A percentile compares a stretch with the other conserved stretches of the same genome.
Evolutionary conservation across 2,329 filamentous ascomycete genomes (phyloP).

Genomic region (Moelleriella libera): DNA sequence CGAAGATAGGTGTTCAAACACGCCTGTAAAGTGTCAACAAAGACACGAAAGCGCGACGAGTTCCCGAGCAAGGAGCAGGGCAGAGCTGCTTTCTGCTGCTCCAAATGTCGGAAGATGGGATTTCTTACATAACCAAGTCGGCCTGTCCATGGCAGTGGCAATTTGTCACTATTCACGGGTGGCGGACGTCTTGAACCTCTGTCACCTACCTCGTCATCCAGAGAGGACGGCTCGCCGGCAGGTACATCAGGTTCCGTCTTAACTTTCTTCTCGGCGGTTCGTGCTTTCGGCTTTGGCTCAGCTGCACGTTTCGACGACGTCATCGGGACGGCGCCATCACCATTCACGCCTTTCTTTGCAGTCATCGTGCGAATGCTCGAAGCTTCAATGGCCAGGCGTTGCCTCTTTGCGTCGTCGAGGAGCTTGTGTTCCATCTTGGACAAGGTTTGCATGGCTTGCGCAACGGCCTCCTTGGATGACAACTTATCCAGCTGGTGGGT

Average conservation of each 20-base stretch:
- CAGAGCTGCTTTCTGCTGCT: too few species aligned
- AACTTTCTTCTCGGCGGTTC: not conserved
- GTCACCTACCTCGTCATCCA: constrained; percentile 9
- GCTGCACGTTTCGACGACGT: not conserved
- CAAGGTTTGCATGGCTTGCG: constrained; percentile 28
- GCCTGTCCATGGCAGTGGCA: constrained; percentile 85
- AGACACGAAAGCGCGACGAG: not conserved
- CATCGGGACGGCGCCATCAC: not conserved
- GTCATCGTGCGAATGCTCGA: constrained; percentile 14
- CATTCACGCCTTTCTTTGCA: not conserved
- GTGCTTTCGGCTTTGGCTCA: not conserved
- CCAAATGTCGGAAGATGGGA: too few species aligned
- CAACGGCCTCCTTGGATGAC: constrained; percentile 13
- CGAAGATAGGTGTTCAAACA: constrained; percentile 89
- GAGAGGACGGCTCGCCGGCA: not conserved
- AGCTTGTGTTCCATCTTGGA: constrained; percentile 35
- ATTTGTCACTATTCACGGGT: constrained; percentile 66
- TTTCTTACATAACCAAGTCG: constrained; percentile 67
- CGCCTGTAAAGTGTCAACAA: constrained; percentile 33
- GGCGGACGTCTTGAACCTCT: constrained; percentile 44
- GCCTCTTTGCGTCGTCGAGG: constrained; percentile 25
- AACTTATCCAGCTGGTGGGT: not conserved
- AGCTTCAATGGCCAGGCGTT: constrained; percentile 31
- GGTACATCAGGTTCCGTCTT: not conserved
- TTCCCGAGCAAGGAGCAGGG: too few species aligned